Evolutionary conservation across 805 yeast species (phyloP).

Genomic region (Yamadazyma phyllophila): DNA sequence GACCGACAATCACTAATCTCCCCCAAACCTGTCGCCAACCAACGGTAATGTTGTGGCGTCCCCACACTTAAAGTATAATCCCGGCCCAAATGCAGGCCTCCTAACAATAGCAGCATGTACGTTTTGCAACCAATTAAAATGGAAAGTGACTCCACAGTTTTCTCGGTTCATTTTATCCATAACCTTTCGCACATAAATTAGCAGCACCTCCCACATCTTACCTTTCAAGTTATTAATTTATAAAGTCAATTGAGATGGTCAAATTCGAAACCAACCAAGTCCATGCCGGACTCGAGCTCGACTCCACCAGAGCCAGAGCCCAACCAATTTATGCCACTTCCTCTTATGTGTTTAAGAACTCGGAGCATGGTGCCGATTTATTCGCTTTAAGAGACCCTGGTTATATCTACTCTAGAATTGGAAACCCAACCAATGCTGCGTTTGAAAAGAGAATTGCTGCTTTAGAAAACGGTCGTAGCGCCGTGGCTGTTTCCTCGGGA

Average conservation of each 20-base stretch:
- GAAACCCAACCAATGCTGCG: constrained; percentile 90
- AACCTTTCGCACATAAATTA: background rate
- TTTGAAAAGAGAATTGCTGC: constrained; percentile 92
- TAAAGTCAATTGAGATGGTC: background rate
- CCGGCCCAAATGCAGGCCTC: background rate
- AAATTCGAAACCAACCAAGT: constrained; percentile 83
- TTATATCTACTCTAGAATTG: constrained; percentile 82
- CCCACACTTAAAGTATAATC: background rate
- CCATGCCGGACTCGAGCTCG: constrained; percentile 90
- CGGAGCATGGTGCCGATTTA: constrained; percentile 88
- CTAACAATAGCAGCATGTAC: background rate
- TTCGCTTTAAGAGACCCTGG: constrained; percentile 85
- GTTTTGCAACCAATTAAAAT: constrained; percentile 2
- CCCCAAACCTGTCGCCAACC: too few relatives aligned
- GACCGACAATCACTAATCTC: too few relatives aligned
- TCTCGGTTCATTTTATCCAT: background rate
- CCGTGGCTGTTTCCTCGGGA: constrained; percentile 89
- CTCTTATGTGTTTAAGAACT: constrained; percentile 82
- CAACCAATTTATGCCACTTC: constrained; percentile 92
- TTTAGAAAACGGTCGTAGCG: constrained; percentile 89
- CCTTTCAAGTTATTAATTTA: too few relatives aligned
- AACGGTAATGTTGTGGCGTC: background rate
- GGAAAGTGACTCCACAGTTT: constrained; percentile 1
- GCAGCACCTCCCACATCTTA: background rate
- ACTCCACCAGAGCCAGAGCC: constrained; percentile 73